phyloP scores from a whole-genome alignment of 2,329 filamentous ascomycete species.

The Aspergillus ibericus region DNA sequence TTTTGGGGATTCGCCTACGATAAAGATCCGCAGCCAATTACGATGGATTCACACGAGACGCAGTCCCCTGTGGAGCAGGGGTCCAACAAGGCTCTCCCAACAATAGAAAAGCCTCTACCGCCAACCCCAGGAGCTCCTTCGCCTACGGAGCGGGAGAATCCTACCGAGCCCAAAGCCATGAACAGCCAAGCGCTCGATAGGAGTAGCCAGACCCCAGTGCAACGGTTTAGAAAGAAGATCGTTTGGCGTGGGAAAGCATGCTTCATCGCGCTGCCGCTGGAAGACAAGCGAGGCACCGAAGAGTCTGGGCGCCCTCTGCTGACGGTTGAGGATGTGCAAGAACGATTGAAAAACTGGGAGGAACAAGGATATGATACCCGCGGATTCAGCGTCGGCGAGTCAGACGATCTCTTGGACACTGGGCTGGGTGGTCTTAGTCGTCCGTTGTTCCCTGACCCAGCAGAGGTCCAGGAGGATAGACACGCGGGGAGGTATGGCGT shows the following conservation, averaged over 20 bases:
- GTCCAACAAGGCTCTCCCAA: constrained; percentile 22
- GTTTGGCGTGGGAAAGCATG: constrained; percentile 75
- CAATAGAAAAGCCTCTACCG: constrained; percentile 44
- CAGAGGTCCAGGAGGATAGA: constrained; percentile 38
- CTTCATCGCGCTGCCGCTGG: constrained; percentile 66
- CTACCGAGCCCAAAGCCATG: constrained; percentile 10
- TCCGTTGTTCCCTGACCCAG: constrained; percentile 43
- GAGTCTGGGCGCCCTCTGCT: constrained; percentile 40
- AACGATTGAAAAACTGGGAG: constrained; percentile 43
- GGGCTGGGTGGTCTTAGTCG: constrained; percentile 45
- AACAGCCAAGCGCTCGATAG: constrained; percentile 19
- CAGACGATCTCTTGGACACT: constrained; percentile 28
- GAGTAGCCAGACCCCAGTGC: constrained; percentile 29
- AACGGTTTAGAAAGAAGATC: constrained; percentile 65
- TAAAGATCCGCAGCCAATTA: constrained; percentile 34
- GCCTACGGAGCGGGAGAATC: constrained; percentile 12
- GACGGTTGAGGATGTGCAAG: constrained; percentile 40
- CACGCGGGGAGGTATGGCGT: constrained; percentile 36
- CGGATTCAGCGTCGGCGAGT: constrained; percentile 40
- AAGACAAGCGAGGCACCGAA: constrained; percentile 63
- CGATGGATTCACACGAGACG: constrained; percentile 34
- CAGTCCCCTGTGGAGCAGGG: constrained; percentile 22
- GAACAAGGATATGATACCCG: constrained; percentile 45
- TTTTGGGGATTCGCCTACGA: constrained; percentile 49
- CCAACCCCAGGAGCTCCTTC: constrained; percentile 29